Base-by-base conservation (phyloP, 2,329 filamentous ascomycete species). In the Trichoderma sp. region DNA sequence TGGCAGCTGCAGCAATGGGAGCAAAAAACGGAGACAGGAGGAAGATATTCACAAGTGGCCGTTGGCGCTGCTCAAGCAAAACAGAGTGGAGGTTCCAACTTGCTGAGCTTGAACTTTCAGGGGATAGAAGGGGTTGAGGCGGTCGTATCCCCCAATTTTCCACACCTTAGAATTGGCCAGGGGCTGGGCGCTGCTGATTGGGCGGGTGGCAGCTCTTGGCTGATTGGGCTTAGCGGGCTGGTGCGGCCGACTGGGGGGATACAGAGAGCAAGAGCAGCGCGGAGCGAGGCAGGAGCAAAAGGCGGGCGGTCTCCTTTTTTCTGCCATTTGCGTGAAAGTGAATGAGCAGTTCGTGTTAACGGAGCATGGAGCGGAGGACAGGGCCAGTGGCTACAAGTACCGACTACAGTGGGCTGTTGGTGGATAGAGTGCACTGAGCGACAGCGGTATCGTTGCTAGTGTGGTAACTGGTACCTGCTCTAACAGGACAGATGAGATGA, bases 161-260 rank as follows among this genome's bases (percentile, higher is more conserved):
- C 78, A 76, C 77, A 73, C 72, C 74, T 73, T 77, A 74, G 73
- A 72, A 68, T 74, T 72, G 70, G 49, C 65, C 69, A 70, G 69
- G 69, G 68, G 69, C 57, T 63, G 52, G 52, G 58, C 35, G 47
- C 8, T 57, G 57, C n/a, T 68, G 69, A 67, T 64, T 52, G 70
- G 70, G 61, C 66, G 63, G 70, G 43, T 56, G 56, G 69, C 73
- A 72, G 61, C 21, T 31, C 31, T 43, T 29, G 59, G 37, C 65
- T 43, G 53, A 63, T 62, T 67, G 52, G 63, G 53, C 27, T 70
- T 77, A 75, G 75, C 76, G 77, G 76, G 76, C 71, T 73, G 73
- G 74, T 72, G 68, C 74, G 70, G 76, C 63, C 52, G 35, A 58
- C 55, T 71, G 71, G 73, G 72, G 75, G 72, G 40, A 40, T 8